These are phyloP conservation scores for Hypocreales sp. DNA, from an alignment of 2,329 filamentous ascomycete species.

Conservation along the genomic window DNA sequence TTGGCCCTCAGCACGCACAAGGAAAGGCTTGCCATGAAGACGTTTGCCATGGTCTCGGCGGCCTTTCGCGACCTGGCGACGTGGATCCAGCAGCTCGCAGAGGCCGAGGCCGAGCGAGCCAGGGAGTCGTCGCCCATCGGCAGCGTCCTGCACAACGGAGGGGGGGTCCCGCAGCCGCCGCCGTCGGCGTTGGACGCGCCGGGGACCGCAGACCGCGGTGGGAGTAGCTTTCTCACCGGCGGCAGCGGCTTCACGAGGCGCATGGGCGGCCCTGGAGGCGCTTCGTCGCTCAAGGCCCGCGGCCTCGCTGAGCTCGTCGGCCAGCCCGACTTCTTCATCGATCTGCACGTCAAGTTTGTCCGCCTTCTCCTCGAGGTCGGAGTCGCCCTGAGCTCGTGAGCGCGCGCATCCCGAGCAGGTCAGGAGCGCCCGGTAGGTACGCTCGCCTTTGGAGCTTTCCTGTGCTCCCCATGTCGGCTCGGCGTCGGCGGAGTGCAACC, in stretches of 20 bases:
- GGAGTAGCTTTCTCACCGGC: slow-evolving; percentile 40
- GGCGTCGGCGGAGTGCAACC: too few species aligned
- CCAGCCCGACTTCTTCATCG: slow-evolving; percentile 51
- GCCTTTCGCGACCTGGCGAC: slow-evolving; percentile 48
- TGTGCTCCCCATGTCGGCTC: too few species aligned
- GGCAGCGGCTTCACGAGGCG: slow-evolving; percentile 41
- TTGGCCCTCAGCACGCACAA: slow-evolving; percentile 50
- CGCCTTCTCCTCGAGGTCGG: slow-evolving; percentile 44
- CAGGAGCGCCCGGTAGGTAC: too few species aligned
- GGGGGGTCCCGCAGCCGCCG: slow-evolving; percentile 12
- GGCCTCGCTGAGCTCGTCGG: slow-evolving; percentile 52
- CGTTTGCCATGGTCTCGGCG: slow-evolving; percentile 44
- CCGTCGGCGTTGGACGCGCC: slow-evolving; percentile 14
- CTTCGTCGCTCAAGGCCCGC: slow-evolving; percentile 39
- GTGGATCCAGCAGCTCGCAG: slow-evolving; percentile 51
- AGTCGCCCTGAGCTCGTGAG: slow-evolving; percentile 33
- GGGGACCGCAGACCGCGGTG: slow-evolving; percentile 20
- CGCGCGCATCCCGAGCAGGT: too few species aligned
- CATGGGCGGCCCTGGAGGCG: slow-evolving; percentile 40
- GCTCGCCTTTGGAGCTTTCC: too few species aligned
- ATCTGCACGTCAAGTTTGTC: slow-evolving; percentile 49
- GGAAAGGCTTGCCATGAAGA: slow-evolving; percentile 49
- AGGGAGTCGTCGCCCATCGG: slow-evolving; percentile 26
- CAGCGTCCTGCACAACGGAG: slow-evolving; percentile 21
- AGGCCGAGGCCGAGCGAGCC: slow-evolving; percentile 43